Base-by-base conservation (phyloP, 2,329 filamentous ascomycete species). In the Tolypocladium tropicale region DNA sequence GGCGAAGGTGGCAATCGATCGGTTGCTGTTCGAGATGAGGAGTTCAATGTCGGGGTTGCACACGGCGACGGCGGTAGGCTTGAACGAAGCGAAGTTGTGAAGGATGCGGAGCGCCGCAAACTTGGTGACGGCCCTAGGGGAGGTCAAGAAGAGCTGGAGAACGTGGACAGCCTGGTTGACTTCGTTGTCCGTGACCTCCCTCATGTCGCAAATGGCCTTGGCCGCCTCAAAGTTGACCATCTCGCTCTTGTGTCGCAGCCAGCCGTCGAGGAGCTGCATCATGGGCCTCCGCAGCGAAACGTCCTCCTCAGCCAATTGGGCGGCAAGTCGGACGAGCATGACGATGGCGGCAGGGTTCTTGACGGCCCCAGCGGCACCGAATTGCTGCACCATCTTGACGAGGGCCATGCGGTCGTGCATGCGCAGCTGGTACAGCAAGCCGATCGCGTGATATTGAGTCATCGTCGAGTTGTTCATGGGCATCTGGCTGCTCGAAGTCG, bases 361-460 rank as follows among this genome's bases (percentile, higher is more conserved):
- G 60, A 97, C 87, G 12, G 90, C 90, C 57, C 94, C 94, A 18
- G 91, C 84, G 54, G 87, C 86, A 54, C 91, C 91, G 70, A 96
- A 97, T 72, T 99, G 94, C 76, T 99, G 94, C n/a, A 99, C 93
- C 94, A 99, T 97, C 82, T 99, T 99, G 59, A 97, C 93, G 65
- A 99, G 76, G 25, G 94, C 92, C 94, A 99, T 99, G 66, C 94
- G 85, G 72, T 99, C 94, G 72, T 96, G 92, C 66, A 88, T 88
- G 67, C 94, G 88, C 90, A 97, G 97, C 75, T 97, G 93, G 73
- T 97, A 99, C 49, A 99, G 76, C 55, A 99, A 82, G 61, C 94
- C 94, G 76, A 99, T 96, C 61, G 94, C 94, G 72, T 99, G 94
- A 73, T 99, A 99, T 72, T 99, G 94, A 57, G 90, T 89, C 91